Percentiles rank a stretch among this genome's conserved stretches.
phyloP scores from a whole-genome alignment of 2,329 filamentous ascomycete genomes.

The Fusarium bulbicola region DNA sequence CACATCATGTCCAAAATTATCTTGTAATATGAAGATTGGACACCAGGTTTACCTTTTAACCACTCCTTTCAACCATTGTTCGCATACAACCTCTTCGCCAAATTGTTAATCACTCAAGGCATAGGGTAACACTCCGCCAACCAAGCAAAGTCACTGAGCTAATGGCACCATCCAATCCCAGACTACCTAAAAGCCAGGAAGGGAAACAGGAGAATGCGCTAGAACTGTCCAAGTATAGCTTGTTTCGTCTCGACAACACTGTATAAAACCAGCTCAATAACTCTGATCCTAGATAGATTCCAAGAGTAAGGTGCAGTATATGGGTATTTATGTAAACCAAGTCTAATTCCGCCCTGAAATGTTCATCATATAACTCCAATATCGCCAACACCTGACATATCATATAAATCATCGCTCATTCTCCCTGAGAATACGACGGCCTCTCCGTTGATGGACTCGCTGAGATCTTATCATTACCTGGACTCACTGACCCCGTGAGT shows the following conservation, averaged over 20 bases:
- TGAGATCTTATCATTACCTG: not conserved
- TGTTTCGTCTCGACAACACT: not conserved
- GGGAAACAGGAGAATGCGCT: constrained; percentile 6
- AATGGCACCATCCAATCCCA: constrained; percentile 8
- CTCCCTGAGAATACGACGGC: not conserved
- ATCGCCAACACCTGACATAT: not conserved
- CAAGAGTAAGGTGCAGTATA: not conserved
- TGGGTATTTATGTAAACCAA: not conserved
- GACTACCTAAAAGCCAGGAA: not conserved
- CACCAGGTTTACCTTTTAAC: too few species aligned
- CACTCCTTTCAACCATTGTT: too few species aligned
- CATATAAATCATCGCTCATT: not conserved
- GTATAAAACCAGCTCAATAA: too few species aligned
- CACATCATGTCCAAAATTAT: too few species aligned
- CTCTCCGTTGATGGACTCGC: not conserved
- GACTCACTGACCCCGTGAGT: constrained; percentile 2
- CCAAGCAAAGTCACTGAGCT: not conserved
- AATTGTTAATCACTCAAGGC: not conserved
- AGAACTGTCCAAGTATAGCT: constrained; percentile 8
- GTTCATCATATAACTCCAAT: not conserved
- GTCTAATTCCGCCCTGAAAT: not conserved
- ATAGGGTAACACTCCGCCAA: not conserved
- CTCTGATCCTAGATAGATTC: too few species aligned
- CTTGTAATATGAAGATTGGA: too few species aligned
- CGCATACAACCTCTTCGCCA: not conserved